Evolutionary conservation across 305 asterid species (phyloP).

Genomic region (Rubia balearica): DNA sequence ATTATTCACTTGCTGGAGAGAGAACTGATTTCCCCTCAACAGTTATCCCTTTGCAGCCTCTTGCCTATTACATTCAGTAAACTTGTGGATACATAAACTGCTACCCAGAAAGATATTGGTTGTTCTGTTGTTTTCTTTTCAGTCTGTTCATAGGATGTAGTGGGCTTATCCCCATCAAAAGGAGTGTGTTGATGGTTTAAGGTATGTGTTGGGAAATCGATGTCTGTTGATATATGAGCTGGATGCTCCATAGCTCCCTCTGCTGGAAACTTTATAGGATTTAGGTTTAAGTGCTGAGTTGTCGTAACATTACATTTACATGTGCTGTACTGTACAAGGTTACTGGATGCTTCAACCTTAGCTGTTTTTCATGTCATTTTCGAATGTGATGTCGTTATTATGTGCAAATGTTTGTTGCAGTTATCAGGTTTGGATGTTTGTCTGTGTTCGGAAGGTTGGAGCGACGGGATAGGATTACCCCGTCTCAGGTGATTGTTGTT

Average conservation of each 20-base stretch:
- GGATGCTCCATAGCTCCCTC: no score
- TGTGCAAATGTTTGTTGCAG: background rate
- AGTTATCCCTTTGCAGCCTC: constrained; percentile 41
- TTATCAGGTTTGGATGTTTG: no score
- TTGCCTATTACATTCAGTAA: constrained; percentile 7
- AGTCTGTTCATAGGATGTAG: constrained; percentile 19
- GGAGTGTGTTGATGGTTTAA: constrained; percentile 12
- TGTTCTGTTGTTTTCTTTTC: background rate
- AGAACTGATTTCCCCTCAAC: constrained; percentile 66
- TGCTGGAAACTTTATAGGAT: background rate
- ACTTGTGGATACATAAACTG: constrained; percentile 17
- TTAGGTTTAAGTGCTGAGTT: constrained; percentile 1
- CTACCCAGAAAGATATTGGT: constrained; percentile 5
- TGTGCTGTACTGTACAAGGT: background rate
- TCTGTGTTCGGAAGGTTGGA: no score
- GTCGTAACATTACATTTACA: no score
- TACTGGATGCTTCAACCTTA: background rate
- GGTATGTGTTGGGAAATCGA: constrained; percentile 10
- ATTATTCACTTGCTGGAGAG: constrained; percentile 84
- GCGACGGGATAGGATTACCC: no score
- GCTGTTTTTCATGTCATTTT: background rate
- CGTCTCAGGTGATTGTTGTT: no score
- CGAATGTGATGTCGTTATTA: background rate
- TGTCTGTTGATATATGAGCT: no score
- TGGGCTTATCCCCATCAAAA: constrained; percentile 1